Base-by-base conservation (phyloP, 352 stramenopile genomes). In the Globisporangium paroecandrum region DNA sequence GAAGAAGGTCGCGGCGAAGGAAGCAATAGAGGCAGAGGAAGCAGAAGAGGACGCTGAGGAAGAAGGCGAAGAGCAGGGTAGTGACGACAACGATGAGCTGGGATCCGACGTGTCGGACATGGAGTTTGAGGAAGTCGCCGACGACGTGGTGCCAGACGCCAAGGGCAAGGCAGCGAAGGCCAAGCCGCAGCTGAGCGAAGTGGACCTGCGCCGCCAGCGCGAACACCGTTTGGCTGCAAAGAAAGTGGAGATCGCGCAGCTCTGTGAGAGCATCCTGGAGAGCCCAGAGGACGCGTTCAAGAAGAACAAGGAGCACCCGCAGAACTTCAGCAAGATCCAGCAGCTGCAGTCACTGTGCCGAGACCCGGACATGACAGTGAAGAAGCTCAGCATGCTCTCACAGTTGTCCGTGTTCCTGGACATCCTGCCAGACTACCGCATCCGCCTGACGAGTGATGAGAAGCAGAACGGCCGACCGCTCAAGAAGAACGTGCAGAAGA, bases 391-490 rank as follows among this genome's bases (percentile, higher is more conserved):
- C 24, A 77, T 98, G 69, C 78, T 99, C 55, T 98, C 94, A 8
- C 77, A 98, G 57, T 74, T 98, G 18, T 96, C 96, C 1, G 92
- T 99, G 36, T 98, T 98, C 64, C 80, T 98, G 49, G 97, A 99
- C 63, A 97, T 99, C 36, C 60, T 99, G 36, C 97, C 97, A 0
- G 86, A 93, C 65, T 99, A 99, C 79, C 88, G 96, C 60, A 98
- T 99, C 59, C 92, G 95, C 65, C 68, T 91, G 25, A 83, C 93
- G 36, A 96, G 83, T 1, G 78, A 92, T 3, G 94, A 98, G 69
- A 84, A 90, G 68, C 85, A 90, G 69, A 81, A 89, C 25, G 90
- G 90, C 38, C 83, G 82, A 0, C 86, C 86, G 9, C 77, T 85
- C 67, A 95, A 95, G 76, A 96, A 96, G 69, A 89, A 90, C 64